phyloP scores from a whole-genome alignment of 768 basidiomycete species.

The Mycena maculata region DNA sequence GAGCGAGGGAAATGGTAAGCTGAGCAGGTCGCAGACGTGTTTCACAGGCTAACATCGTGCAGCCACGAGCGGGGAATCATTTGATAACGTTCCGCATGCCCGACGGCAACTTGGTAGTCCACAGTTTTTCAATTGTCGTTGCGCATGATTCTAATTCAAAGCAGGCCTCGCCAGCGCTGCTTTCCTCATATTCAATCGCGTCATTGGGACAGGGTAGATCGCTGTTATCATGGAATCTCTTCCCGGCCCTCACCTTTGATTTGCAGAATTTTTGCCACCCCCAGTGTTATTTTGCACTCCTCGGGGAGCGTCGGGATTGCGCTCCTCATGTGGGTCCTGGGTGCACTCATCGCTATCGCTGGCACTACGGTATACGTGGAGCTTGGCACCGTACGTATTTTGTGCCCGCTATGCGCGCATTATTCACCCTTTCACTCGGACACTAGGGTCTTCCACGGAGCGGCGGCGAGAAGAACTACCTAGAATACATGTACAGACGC shows the following conservation, averaged over 20 bases:
- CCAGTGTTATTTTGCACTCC: slow-evolving; percentile 50
- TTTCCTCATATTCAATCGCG: slow-evolving; percentile 57
- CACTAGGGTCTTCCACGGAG: slow-evolving; percentile 67
- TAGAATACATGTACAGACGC: slow-evolving; percentile 69
- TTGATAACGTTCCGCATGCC: slow-evolving; percentile 33
- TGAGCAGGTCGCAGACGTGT: not conserved
- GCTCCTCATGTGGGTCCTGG: slow-evolving; percentile 58
- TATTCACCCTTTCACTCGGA: not conserved
- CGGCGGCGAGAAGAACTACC: slow-evolving; percentile 80
- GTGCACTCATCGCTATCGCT: slow-evolving; percentile 52
- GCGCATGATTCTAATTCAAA: not conserved
- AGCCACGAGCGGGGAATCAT: slow-evolving; percentile 31
- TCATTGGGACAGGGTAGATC: slow-evolving; percentile 57
- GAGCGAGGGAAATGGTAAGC: slow-evolving; percentile 24
- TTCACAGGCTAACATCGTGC: not conserved
- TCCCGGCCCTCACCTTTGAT: not conserved
- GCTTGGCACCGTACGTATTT: slow-evolving; percentile 50
- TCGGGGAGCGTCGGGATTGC: slow-evolving; percentile 57
- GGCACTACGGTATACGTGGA: slow-evolving; percentile 56
- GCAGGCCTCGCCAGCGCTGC: slow-evolving; percentile 42
- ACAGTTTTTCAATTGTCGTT: not conserved
- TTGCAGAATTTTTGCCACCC: slow-evolving; percentile 54
- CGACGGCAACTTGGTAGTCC: slow-evolving; percentile 26
- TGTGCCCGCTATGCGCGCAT: not conserved
- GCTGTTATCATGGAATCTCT: not conserved